These are phyloP conservation scores for Rosellinia necatrix DNA, from an alignment of 2,329 filamentous ascomycete species.

Conservation along the genomic window DNA sequence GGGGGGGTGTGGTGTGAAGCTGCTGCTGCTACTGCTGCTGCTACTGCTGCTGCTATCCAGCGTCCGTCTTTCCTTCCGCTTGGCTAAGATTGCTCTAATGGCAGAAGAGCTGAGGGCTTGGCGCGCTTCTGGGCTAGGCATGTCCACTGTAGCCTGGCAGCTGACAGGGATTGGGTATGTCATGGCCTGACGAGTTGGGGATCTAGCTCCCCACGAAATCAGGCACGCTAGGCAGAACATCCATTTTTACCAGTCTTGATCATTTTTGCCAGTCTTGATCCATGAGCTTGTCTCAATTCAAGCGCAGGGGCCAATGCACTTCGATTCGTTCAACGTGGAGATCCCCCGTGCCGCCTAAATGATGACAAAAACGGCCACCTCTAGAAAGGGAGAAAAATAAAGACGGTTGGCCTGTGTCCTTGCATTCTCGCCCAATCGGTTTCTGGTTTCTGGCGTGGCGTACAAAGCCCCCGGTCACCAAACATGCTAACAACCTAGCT, in stretches of 20 bases:
- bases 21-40: neutral
- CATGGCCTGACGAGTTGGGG: constrained; percentile 22
- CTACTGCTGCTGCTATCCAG: too few species aligned
- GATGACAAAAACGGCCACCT: neutral
- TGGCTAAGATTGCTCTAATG: neutral
- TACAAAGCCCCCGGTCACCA: neutral
- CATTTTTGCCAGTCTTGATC: neutral
- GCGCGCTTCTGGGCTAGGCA: constrained; percentile 11
- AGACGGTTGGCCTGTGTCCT: neutral
- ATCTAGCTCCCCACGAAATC: neutral
- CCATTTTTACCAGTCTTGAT: constrained; percentile 5
- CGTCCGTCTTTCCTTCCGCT: too few species aligned
- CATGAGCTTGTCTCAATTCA: too few species aligned
- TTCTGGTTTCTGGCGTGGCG: neutral
- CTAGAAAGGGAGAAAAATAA: neutral
- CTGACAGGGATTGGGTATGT: constrained; percentile 9
- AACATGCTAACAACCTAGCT: neutral
- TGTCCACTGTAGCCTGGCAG: constrained; percentile 21
- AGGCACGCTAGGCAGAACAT: constrained; percentile 25
- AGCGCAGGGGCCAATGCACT: neutral
- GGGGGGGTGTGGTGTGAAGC: neutral
- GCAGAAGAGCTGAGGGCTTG: constrained; percentile 5
- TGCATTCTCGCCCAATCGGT: too few species aligned
- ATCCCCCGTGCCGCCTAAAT: constrained; percentile 6
- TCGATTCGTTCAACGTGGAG: neutral